phyloP scores from a whole-genome alignment of 2,329 filamentous ascomycete species.

The Aspergillus alliaceus region DNA sequence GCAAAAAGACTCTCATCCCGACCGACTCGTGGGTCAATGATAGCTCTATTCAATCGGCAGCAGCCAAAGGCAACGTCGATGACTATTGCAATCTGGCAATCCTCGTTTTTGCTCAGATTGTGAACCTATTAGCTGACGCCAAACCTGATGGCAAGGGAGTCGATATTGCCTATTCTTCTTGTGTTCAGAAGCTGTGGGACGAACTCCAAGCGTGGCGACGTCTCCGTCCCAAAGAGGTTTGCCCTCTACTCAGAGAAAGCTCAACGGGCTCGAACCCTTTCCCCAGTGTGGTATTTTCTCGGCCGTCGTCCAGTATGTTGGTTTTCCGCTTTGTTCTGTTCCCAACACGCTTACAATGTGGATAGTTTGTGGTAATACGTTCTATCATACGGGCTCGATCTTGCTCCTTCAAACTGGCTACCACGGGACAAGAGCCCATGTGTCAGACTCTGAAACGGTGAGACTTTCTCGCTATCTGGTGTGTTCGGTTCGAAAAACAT shows the following conservation, averaged over 20 bases:
- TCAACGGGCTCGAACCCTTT: not conserved
- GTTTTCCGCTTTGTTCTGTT: not conserved
- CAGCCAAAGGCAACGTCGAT: not conserved
- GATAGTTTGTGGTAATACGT: conserved; percentile 19
- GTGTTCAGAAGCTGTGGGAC: not conserved
- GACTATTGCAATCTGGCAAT: not conserved
- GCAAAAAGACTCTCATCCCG: not conserved
- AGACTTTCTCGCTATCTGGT: not conserved
- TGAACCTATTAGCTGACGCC: not conserved
- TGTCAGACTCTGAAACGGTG: not conserved
- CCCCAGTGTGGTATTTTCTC: not conserved
- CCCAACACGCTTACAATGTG: too few relatives aligned
- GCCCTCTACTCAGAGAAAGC: not conserved
- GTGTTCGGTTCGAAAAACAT: too few relatives aligned
- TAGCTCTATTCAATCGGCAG: not conserved
- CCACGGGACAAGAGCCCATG: too few relatives aligned
- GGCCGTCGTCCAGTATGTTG: not conserved
- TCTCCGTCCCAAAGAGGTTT: not conserved
- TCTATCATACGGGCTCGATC: conserved; percentile 18
- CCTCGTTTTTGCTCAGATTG: not conserved
- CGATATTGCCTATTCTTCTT: not conserved
- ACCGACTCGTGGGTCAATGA: not conserved
- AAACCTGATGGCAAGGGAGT: not conserved
- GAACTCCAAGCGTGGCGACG: not conserved
- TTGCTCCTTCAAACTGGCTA: conserved; percentile 14